A percentile compares a stretch with the other conserved stretches of the same genome.
Conservation (phyloP, 2,329 filamentous ascomycete genomes). For the Ascochyta pisi region DNA sequence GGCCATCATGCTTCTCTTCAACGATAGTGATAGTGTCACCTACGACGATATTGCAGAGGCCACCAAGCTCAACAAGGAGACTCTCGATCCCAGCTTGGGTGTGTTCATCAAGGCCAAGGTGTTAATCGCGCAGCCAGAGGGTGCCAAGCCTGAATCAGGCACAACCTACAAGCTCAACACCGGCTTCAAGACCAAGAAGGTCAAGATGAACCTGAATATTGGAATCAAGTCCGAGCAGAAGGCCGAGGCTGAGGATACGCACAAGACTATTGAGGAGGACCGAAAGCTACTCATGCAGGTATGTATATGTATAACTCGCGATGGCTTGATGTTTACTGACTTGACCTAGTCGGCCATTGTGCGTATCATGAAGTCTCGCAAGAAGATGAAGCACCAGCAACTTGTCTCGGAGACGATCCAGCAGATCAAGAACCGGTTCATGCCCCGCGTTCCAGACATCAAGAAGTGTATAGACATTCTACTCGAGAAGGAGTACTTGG, state of each 20-base stretch:
- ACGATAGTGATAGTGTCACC: constrained; percentile 82
- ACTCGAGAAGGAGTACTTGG: constrained; percentile 97
- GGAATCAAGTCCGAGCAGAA: constrained; percentile 95
- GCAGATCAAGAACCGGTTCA: constrained; percentile 91
- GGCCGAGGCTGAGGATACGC: constrained; percentile 94
- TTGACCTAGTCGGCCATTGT: constrained; percentile 86
- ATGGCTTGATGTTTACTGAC: constrained; percentile 35
- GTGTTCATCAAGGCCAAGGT: constrained; percentile 96
- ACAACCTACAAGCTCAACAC: constrained; percentile 87
- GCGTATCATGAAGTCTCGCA: constrained; percentile 98
- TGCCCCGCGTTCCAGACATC: constrained; percentile 92
- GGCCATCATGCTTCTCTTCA: constrained; percentile 93
- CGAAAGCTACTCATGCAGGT: constrained; percentile 96
- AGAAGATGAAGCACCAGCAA: constrained; percentile 97
- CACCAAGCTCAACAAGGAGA: constrained; percentile 80
- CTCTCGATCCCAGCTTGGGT: constrained; percentile 82
- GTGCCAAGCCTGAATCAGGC: constrained; percentile 77
- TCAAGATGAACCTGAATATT: constrained; percentile 95
- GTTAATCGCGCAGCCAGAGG: constrained; percentile 72
- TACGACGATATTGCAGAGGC: constrained; percentile 88
- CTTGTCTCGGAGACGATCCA: constrained; percentile 94
- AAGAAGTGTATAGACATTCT: constrained; percentile 99
- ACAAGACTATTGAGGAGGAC: constrained; percentile 99
- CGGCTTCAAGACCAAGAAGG: constrained; percentile 98
- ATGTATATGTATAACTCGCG: constrained; percentile 49